Percentiles rank a stretch among this genome's conserved stretches.
Evolutionary conservation across 177 flowering plant genomes (phyloP).

Genomic region (Telopea speciosissima): DNA sequence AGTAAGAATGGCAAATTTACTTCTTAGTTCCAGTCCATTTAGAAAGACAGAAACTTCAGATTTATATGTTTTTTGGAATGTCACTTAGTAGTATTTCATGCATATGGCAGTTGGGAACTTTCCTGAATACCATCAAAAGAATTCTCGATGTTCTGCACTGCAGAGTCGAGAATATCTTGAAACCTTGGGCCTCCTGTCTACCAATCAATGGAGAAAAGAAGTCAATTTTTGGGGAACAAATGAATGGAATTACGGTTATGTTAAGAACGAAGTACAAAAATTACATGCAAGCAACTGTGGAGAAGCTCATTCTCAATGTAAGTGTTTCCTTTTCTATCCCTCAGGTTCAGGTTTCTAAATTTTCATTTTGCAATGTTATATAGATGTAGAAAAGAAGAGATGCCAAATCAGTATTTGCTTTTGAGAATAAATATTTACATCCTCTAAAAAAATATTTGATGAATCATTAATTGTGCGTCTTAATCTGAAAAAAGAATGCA

Average conservation of each 20-base stretch:
- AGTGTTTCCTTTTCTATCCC: constrained; percentile 20
- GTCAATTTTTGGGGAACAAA: constrained; percentile 67
- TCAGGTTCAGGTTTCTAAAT: not conserved
- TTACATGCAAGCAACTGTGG: constrained; percentile 81
- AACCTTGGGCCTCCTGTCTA: constrained; percentile 76
- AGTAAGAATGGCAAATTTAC: constrained; percentile 32
- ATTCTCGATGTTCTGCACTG: constrained; percentile 80
- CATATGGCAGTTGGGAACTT: constrained; percentile 62
- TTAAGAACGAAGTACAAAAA: constrained; percentile 85
- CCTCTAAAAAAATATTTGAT: not conserved
- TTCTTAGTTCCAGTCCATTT: not conserved
- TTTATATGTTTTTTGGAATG: not conserved
- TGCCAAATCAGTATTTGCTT: not conserved
- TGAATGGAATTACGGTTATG: constrained; percentile 75
- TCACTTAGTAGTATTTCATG: not conserved
- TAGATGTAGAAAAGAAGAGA: not conserved
- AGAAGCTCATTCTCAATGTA: constrained; percentile 74
- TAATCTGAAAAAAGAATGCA: not conserved
- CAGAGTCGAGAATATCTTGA: constrained; percentile 65
- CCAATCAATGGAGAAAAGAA: constrained; percentile 60
- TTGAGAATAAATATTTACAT: not conserved
- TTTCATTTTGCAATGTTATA: not conserved
- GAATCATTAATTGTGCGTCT: not conserved
- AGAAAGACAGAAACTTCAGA: not conserved
- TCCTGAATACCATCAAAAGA: constrained; percentile 80